Base-by-base conservation (phyloP, 129 eudicot genomes). In the Flaveria linearis region DNA sequence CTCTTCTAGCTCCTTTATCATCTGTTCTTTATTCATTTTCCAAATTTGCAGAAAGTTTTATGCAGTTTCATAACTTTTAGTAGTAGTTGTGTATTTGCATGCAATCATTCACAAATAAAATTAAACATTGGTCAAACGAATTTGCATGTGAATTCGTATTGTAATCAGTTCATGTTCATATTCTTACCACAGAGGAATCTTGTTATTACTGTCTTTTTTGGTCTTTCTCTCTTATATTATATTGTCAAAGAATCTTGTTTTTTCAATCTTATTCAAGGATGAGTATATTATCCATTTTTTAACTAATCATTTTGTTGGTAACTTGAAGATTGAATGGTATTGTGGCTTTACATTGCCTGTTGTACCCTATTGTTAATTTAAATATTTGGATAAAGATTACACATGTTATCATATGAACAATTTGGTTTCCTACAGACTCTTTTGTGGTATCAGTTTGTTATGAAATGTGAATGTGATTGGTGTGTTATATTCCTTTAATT, bases 401-500 rank as follows among this genome's bases (percentile, higher is more conserved):
- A 41, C 4, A 17, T 56, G 33, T 73, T 56, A 55, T 22, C 68
- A 33, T 73, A 20, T 73, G 55, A 41, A 39, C 49, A 76, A 47
- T 76, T 76, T 51, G 51, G 52, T 76, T 76, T 65, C 55, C 80
- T 76, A 66, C 65, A 66, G 51, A 78, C 71, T 78, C 77, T 70
- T 39, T 76, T 15, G 30, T 43, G 76, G 69, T 57, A 68, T 53
- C 39, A 43, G 76, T 78, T 60, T 70, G 25, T 46, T 58, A 26
- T 65, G 64, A 9, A 63, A 56, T 68, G 42, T 26, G 50, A 69
- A 78, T 47, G 75, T 67, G 81, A 77, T 42, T 77, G 68, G 68
- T 77, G 75, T 68, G 69, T 39, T 76, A 52, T 66, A 76, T 52
- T 67, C 45, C 18, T 22, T 55, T 13, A 39, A 22, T 53, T 68